These are phyloP conservation scores for Cutaneotrichosporon sp. DNA, from an alignment of 1,284 basidiomycete species.

Conservation along the genomic window DNA sequence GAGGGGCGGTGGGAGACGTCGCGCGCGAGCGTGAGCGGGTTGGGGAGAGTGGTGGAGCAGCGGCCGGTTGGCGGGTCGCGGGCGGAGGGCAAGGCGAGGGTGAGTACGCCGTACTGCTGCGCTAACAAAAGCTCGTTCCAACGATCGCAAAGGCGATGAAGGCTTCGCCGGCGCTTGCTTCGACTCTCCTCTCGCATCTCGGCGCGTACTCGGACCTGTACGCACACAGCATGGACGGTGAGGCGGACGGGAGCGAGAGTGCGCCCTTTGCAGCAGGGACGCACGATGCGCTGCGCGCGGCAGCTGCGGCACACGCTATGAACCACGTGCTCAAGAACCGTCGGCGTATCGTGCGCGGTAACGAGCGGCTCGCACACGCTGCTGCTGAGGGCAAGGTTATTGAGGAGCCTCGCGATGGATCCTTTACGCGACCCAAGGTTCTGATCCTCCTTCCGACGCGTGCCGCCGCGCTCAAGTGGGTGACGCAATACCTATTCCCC, in stretches of 20 bases:
- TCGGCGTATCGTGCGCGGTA: constrained; percentile 88
- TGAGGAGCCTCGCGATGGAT: constrained; percentile 83
- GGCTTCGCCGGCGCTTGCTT: constrained; percentile 55
- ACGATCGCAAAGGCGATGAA: constrained; percentile 57
- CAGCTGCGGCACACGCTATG: constrained; percentile 69
- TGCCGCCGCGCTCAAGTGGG: constrained; percentile 69
- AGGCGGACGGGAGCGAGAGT: constrained; percentile 49
- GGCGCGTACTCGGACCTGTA: constrained; percentile 69
- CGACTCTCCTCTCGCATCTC: constrained; percentile 60
- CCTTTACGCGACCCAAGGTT: constrained; percentile 93
- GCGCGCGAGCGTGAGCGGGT: constrained; percentile 33
- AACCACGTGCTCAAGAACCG: constrained; percentile 92
- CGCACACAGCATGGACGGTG: constrained; percentile 61
- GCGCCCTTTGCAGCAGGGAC: constrained; percentile 32
- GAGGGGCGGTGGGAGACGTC: constrained; percentile 40
- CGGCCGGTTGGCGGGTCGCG: constrained; percentile 54
- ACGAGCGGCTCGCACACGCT: constrained; percentile 76
- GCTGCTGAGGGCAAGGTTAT: constrained; percentile 50
- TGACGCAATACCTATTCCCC: constrained; percentile 73
- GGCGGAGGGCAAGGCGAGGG: constrained; percentile 37
- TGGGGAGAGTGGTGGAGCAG: constrained; percentile 62
- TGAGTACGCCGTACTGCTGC: constrained; percentile 26
- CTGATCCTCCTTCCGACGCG: constrained; percentile 91
- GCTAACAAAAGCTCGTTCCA: constrained; percentile 56
- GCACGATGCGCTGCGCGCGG: constrained; percentile 61